Evolutionary conservation across 78 protist genomes (phyloP).

Genomic region (Anaeramoeba flamelloides): DNA sequence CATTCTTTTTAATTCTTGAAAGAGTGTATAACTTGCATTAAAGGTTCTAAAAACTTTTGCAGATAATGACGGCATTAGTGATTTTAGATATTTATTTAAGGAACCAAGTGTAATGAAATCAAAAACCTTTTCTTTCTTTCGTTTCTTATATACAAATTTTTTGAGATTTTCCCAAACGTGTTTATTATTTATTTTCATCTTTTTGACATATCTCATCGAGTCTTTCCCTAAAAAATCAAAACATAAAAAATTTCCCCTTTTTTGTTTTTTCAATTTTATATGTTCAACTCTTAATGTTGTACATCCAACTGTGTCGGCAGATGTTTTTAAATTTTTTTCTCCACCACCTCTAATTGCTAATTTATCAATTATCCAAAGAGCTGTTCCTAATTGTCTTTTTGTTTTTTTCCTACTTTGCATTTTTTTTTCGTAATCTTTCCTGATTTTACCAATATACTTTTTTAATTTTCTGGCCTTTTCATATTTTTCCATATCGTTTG

Average conservation of each 20-base stretch:
- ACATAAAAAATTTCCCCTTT: conserved; percentile 8
- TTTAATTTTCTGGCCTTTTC: conserved; percentile 75
- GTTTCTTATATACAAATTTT: conserved; percentile 26
- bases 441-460: background rate
- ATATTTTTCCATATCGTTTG: conserved; percentile 72
- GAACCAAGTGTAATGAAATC: conserved; percentile 25
- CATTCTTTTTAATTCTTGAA: conserved; percentile 9
- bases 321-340: conserved; percentile 63
- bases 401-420: conserved; percentile 48
- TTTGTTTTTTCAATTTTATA: conserved; percentile 25
- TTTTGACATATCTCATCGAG: conserved; percentile 63
- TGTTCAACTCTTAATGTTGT: conserved; percentile 87
- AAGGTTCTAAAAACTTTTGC: conserved; percentile 98
- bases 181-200: conserved; percentile 31
- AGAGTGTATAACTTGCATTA: conserved; percentile 86
- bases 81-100: conserved; percentile 67
- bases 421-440: conserved; percentile 11
- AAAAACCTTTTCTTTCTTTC: conserved; percentile 42
- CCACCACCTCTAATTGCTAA: conserved; percentile 93
- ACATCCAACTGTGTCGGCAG: conserved; percentile 98
- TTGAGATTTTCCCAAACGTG: conserved; percentile 19
- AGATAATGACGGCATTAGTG: conserved; percentile 68
- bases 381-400: conserved; percentile 57
- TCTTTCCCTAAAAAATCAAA: conserved; percentile 95
- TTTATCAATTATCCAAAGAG: conserved; percentile 71